These are phyloP conservation scores for Pugionium cornutum DNA, from an alignment of 345 rosid species.

Conservation along the genomic window DNA sequence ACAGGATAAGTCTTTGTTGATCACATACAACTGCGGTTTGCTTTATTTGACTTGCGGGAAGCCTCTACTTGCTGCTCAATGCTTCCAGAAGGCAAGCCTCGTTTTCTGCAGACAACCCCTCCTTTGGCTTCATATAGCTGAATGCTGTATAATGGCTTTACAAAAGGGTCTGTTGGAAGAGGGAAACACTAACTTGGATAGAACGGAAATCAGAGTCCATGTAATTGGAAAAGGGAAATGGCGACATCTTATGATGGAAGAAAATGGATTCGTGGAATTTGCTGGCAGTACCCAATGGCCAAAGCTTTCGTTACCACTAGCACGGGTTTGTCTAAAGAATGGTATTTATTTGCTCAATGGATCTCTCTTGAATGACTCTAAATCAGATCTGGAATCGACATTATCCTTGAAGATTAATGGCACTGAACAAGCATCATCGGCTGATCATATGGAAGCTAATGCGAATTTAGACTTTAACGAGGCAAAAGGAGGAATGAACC, in stretches of 20 bases:
- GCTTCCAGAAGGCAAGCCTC: conserved; percentile 77
- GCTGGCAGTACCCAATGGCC: conserved; percentile 52
- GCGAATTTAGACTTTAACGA: conserved; percentile 76
- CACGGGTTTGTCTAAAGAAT: conserved; percentile 78
- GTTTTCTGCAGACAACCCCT: conserved; percentile 68
- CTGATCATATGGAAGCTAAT: conserved; percentile 53
- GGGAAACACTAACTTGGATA: conserved; percentile 43
- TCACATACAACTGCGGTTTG: conserved; percentile 83
- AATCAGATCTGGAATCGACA: conserved; percentile 44
- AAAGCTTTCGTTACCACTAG: conserved; percentile 72
- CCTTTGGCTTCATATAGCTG: conserved; percentile 94
- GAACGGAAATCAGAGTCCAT: conserved; percentile 56
- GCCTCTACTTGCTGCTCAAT: conserved; percentile 83
- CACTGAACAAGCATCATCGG: conserved; percentile 42
- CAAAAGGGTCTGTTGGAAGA: conserved; percentile 67
- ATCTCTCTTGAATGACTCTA: conserved; percentile 46
- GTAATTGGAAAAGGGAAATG: conserved; percentile 92
- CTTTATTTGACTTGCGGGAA: conserved; percentile 83
- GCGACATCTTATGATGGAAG: conserved; percentile 74
- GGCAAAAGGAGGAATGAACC: conserved; percentile 66
- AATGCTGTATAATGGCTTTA: conserved; percentile 86
- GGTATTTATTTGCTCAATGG: conserved; percentile 67
- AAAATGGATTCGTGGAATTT: conserved; percentile 48
- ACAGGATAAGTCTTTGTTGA: conserved; percentile 79
- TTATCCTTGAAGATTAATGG: conserved; percentile 52